Base-by-base conservation (phyloP, 352 stramenopile species). In the Phytophthora lateralis region DNA sequence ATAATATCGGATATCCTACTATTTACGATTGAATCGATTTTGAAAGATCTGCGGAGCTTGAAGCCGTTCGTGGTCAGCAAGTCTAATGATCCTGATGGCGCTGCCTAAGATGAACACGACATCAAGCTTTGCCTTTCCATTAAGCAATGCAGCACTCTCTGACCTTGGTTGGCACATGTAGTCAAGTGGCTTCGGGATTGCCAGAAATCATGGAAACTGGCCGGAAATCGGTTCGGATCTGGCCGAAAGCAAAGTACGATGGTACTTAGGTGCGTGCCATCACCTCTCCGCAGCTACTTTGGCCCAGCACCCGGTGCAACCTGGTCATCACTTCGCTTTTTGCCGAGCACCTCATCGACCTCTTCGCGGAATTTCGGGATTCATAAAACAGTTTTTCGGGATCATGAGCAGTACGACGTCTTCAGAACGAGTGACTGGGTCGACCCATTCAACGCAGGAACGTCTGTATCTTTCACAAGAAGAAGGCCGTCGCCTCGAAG, bases 381-480 rank as follows among this genome's bases (percentile, higher is more conserved):
- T 39, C 1, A 42, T 2, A n/a, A 42, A 42, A 20, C 6, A 42
- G 15, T 47, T 35, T 39, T 42, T 35, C n/a, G 14, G 18, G 29
- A 61, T 5, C 17, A 75, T 66, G 55, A 75, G 46, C 55, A 75
- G 53, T 35, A 55, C 51, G 6, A 75, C 59, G 10, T 72, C 64
- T 7, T 72, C 64, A 5, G 64, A 64, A 21, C 46, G 18, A 7
- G 45, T 37, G 15, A 49, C 51, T 4, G n/a, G 39, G 10, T 69
- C 64, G 17, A 58, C 43, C n/a, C 49, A 48, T 32, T 50, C 55
- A 11, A 10, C 34, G 7, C 60, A 66, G 10, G 66, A 67, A 17
- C 52, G 30, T 32, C 42, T 78, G 15, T 54, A 60, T 17, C 55
- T 78, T n/a, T 64, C 61, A 0, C 8, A 49, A 6, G 58, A 63